Evolutionary conservation across 345 rosid species (phyloP).

Genomic region (Citrus sp.): DNA sequence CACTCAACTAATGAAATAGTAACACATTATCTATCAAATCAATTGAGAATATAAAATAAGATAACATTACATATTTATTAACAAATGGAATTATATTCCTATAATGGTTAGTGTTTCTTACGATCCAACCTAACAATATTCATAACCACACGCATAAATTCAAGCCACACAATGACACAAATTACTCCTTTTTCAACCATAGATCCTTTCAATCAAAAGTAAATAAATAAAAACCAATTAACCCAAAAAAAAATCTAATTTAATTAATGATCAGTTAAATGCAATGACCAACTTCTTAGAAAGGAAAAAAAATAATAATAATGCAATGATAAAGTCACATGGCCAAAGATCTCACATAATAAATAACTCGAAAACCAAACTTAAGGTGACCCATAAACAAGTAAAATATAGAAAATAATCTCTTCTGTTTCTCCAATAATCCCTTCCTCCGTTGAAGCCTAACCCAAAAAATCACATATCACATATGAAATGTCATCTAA

Average conservation of each 20-base stretch:
- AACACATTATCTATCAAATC: accelerated
- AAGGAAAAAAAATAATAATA: too few relatives aligned
- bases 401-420: too few relatives aligned
- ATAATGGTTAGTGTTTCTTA: too few relatives aligned
- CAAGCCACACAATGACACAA: background rate
- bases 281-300: too few relatives aligned
- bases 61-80: too few relatives aligned
- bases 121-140: background rate
- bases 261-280: too few relatives aligned
- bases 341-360: background rate
- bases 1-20: too few relatives aligned
- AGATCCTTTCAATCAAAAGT: background rate
- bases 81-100: too few relatives aligned
- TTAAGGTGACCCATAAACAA: too few relatives aligned
- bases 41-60: too few relatives aligned
- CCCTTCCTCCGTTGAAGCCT: background rate
- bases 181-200: background rate
- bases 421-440: background rate
- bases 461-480: background rate
- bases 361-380: background rate
- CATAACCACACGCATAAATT: too few relatives aligned
- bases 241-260: too few relatives aligned
- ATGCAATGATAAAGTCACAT: background rate
- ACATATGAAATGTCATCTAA: background rate
- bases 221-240: background rate